phyloP scores from a whole-genome alignment of 805 yeast genomes.

The Candida peoriensis region DNA sequence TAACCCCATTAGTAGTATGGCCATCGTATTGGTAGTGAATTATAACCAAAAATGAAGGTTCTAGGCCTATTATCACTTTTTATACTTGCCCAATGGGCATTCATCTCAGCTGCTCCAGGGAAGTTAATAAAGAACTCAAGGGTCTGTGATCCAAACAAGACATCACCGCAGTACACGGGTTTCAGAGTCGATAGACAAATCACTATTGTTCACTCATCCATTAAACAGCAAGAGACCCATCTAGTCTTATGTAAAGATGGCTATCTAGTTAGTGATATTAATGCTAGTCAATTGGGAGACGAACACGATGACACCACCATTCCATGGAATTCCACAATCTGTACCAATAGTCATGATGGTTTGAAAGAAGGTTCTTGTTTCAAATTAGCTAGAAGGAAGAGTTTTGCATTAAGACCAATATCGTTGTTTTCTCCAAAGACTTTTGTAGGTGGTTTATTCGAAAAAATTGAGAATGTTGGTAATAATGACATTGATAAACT shows the following conservation, averaged over 20 bases:
- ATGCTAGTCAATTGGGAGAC: conserved; percentile 2
- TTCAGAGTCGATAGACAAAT: conserved; percentile 14
- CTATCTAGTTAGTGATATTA: conserved; percentile 2
- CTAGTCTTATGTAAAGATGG: conserved; percentile 13
- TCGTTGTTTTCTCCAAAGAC: conserved; percentile 41
- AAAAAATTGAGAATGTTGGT: conserved; percentile 26
- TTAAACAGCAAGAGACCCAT: conserved; percentile 7
- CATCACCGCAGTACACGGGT: conserved; percentile 9
- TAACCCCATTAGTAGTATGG: too few relatives aligned
- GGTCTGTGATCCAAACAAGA: conserved; percentile 11
- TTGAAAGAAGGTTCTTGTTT: conserved; percentile 30
- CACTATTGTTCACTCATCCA: neutral
- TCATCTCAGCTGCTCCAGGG: neutral
- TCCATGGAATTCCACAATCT: conserved; percentile 15
- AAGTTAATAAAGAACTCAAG: conserved; percentile 1
- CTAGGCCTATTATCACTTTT: too few relatives aligned
- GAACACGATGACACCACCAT: conserved; percentile 1
- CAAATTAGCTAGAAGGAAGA: conserved; percentile 43
- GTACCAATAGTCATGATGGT: conserved; percentile 2
- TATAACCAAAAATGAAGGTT: too few relatives aligned
- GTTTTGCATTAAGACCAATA: conserved; percentile 35
- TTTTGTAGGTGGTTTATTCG: conserved; percentile 47
- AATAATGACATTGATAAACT: conserved; percentile 4
- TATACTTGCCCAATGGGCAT: too few relatives aligned
- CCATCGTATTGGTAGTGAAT: too few relatives aligned